Evolutionary conservation across 2,329 filamentous ascomycete species (phyloP).

Genomic region (Fusarium aywerte): DNA sequence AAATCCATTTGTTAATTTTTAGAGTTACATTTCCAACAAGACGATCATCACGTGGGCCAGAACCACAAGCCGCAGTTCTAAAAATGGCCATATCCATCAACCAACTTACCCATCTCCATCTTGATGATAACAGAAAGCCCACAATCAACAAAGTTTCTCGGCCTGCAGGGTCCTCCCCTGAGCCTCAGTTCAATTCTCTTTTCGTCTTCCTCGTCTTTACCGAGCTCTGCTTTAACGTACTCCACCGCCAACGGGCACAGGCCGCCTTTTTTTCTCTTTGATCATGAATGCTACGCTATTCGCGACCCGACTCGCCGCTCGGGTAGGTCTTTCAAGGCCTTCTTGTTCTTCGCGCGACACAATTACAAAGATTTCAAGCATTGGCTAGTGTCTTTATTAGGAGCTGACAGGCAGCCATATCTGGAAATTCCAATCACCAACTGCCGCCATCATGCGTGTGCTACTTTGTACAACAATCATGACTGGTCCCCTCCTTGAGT

Average conservation of each 20-base stretch:
- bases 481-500: neutral
- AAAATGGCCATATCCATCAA: slow-evolving; percentile 12
- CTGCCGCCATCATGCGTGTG: slow-evolving; percentile 3
- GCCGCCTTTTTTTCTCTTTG: slow-evolving; percentile 9
- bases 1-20: neutral
- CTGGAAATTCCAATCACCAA: slow-evolving; percentile 2
- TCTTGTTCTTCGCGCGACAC: neutral
- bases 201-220: slow-evolving; percentile 20
- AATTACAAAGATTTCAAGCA: slow-evolving; percentile 7
- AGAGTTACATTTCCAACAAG: neutral
- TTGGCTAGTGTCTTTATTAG: neutral
- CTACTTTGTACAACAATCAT: neutral
- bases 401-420: neutral
- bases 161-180: slow-evolving; percentile 39
- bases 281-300: neutral
- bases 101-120: slow-evolving; percentile 24
- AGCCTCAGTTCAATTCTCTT: slow-evolving; percentile 30
- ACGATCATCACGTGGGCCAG: slow-evolving; percentile 12
- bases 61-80: neutral
- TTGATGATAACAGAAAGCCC: slow-evolving; percentile 3
- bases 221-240: slow-evolving; percentile 3
- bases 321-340: slow-evolving; percentile 18
- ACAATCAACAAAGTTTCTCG: slow-evolving; percentile 20
- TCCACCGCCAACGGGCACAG: neutral
- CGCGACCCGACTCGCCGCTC: slow-evolving; percentile 33